Evolutionary conservation across 148 eudicot genomes (phyloP).

Genomic region (Suaeda aralocaspica): DNA sequence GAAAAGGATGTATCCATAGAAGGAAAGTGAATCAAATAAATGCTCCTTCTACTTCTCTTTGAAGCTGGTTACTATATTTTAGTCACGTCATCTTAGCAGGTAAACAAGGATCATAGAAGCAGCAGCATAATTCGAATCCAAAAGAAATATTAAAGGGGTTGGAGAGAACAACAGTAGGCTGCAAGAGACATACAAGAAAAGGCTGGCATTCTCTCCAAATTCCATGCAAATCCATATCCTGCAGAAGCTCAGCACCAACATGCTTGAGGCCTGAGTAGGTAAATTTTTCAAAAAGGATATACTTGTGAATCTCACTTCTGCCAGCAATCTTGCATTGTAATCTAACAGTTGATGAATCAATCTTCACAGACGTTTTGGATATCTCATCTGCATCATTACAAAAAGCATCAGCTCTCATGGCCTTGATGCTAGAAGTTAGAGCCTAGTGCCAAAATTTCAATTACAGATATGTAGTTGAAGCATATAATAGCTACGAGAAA

Average conservation of each 20-base stretch:
- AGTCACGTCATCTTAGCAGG: not conserved
- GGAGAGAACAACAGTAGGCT: slow-evolving; percentile 1
- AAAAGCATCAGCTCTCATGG: not conserved
- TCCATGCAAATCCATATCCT: slow-evolving; percentile 47
- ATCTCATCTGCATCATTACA: slow-evolving; percentile 21
- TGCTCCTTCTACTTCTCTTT: not conserved
- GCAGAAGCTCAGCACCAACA: slow-evolving; percentile 49
- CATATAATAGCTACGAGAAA: no score
- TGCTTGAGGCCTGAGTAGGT: slow-evolving; percentile 49
- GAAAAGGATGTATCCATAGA: not conserved
- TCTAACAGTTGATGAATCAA: slow-evolving; percentile 20
- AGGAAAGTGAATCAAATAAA: not conserved
- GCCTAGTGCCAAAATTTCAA: not conserved
- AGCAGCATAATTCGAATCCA: not conserved
- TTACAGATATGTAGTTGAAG: no score
- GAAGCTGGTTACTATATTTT: not conserved
- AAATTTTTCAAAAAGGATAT: slow-evolving; percentile 54
- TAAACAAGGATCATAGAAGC: not conserved
- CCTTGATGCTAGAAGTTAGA: not conserved
- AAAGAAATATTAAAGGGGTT: not conserved
- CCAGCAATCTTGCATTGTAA: slow-evolving; percentile 17
- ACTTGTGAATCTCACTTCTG: slow-evolving; percentile 37
- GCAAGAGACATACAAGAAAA: slow-evolving; percentile 50
- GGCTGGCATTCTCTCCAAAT: slow-evolving; percentile 65
- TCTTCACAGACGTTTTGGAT: slow-evolving; percentile 5